Percentiles rank a stretch among this genome's conserved stretches.
These are phyloP conservation scores for Pleurotus giganteus DNA, from an alignment of 768 basidiomycete genomes.

Conservation along the genomic window DNA sequence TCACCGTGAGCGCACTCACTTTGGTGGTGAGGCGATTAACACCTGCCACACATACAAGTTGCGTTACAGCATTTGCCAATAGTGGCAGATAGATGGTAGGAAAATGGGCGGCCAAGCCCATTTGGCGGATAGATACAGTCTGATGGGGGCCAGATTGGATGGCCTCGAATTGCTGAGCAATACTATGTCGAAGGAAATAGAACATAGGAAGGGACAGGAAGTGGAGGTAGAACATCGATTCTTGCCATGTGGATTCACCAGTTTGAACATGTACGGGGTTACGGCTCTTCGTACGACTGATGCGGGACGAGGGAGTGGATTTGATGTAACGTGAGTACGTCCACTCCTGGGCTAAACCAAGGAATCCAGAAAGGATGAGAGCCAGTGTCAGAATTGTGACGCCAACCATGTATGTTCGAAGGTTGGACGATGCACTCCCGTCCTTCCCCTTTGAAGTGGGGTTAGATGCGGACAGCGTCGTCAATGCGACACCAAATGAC, in stretches of 20 bases:
- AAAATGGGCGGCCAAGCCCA: slow-evolving; percentile 35
- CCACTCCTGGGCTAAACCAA: slow-evolving; percentile 84
- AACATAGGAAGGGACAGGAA: slow-evolving; percentile 80
- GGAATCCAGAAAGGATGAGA: slow-evolving; percentile 73
- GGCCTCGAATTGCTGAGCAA: slow-evolving; percentile 42
- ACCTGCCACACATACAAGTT: slow-evolving; percentile 81
- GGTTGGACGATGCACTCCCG: slow-evolving; percentile 15
- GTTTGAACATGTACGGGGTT: slow-evolving; percentile 8
- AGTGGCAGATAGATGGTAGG: slow-evolving; percentile 66
- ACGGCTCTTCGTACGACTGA: neutral
- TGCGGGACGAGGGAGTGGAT: neutral
- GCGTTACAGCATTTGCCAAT: slow-evolving; percentile 75
- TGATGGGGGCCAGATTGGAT: slow-evolving; percentile 37
- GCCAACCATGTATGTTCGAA: slow-evolving; percentile 60
- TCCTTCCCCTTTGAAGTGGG: slow-evolving; percentile 21
- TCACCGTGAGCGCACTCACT: slow-evolving; percentile 73
- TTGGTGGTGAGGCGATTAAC: slow-evolving; percentile 83
- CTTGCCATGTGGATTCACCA: slow-evolving; percentile 62
- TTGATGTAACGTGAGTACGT: slow-evolving; percentile 45
- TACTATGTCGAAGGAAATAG: slow-evolving; percentile 51
- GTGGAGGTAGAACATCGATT: slow-evolving; percentile 91
- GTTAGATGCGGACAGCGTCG: slow-evolving; percentile 73
- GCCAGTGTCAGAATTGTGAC: slow-evolving; percentile 74
- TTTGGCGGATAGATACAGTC: slow-evolving; percentile 11
- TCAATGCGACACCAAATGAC: slow-evolving; percentile 73